A percentile compares a stretch with the other conserved stretches of the same genome.
phyloP scores from a whole-genome alignment of 2,329 filamentous ascomycete genomes.

The Ophiosphaerella korrae region DNA sequence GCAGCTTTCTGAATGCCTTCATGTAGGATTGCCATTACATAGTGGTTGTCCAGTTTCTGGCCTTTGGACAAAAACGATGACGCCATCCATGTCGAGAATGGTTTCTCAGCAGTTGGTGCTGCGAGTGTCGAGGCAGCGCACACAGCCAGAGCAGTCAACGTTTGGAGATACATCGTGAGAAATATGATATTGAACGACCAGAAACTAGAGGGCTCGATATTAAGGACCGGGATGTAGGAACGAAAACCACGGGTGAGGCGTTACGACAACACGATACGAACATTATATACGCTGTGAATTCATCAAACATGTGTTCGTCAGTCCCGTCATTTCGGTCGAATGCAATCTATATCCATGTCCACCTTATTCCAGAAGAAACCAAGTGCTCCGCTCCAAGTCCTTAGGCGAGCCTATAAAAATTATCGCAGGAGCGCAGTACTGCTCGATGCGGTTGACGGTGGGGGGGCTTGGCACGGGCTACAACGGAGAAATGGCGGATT shows the following conservation, averaged over 20 bases:
- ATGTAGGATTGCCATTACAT: constrained; percentile 55
- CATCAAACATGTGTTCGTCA: constrained; percentile 1
- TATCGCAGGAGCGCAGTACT: constrained; percentile 17
- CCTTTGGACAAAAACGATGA: constrained; percentile 54
- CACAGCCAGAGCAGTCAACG: constrained; percentile 26
- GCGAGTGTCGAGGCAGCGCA: constrained; percentile 27
- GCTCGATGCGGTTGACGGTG: constrained; percentile 12
- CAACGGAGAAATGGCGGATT: constrained; percentile 35
- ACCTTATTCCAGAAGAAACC: constrained; percentile 10
- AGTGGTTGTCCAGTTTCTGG: constrained; percentile 50
- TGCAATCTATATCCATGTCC: constrained; percentile 22
- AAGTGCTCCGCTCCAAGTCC: constrained; percentile 10
- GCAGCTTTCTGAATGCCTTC: constrained; percentile 55
- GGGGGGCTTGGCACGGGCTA: constrained; percentile 15
- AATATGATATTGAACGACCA: background rate
- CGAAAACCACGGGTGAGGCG: background rate
- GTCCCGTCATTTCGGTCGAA: constrained; percentile 7
- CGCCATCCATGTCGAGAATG: constrained; percentile 51
- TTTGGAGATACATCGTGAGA: constrained; percentile 32
- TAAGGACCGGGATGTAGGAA: constrained; percentile 12
- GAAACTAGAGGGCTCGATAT: background rate
- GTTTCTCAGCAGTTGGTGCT: constrained; percentile 23
- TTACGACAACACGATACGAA: background rate
- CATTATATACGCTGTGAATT: constrained; percentile 13
- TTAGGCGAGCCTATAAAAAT: constrained; percentile 12